A percentile compares a stretch with the other conserved stretches of the same genome.
phyloP scores from a whole-genome alignment of 2,329 filamentous ascomycete genomes.

The Intubia oerlemansii region DNA sequence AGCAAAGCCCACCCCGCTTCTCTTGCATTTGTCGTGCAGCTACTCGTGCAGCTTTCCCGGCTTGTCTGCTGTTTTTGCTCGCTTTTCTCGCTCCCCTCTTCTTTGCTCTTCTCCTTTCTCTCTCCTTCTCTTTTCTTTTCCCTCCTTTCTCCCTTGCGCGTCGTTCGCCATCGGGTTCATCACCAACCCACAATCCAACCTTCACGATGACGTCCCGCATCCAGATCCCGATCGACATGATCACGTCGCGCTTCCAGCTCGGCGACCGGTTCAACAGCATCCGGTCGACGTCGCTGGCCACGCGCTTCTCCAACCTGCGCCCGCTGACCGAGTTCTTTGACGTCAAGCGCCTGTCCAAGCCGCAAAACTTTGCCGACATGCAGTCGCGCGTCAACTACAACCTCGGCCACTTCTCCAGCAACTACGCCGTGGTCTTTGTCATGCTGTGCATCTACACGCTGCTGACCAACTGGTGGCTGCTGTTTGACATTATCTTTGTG shows the following conservation, averaged over 20 bases:
- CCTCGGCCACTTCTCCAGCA: constrained; percentile 90
- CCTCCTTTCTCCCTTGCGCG: background rate
- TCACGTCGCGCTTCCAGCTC: constrained; percentile 81
- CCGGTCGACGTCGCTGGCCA: constrained; percentile 54
- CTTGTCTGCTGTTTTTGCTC: too few species aligned
- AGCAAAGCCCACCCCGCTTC: too few species aligned
- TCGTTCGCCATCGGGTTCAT: constrained; percentile 5
- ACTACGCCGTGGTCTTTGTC: constrained; percentile 83
- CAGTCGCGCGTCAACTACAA: constrained; percentile 96
- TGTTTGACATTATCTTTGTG: constrained; percentile 85
- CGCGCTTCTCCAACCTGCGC: constrained; percentile 79
- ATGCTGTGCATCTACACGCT: constrained; percentile 94
- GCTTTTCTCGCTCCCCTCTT: too few species aligned
- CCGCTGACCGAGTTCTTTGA: constrained; percentile 89
- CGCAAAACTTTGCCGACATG: constrained; percentile 66
- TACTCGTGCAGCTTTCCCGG: too few species aligned
- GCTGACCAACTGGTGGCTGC: constrained; percentile 64
- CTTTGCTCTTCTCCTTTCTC: too few species aligned
- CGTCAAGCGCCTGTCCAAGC: constrained; percentile 88
- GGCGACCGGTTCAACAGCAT: constrained; percentile 68
- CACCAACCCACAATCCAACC: too few species aligned
- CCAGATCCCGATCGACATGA: constrained; percentile 74
- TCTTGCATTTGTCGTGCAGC: too few species aligned
- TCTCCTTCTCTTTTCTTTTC: background rate
- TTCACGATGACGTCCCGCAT: constrained; percentile 50